phyloP scores from a whole-genome alignment of 495 filamentous ascomycete genomes.

The Penicillium cosmopolitanum region DNA sequence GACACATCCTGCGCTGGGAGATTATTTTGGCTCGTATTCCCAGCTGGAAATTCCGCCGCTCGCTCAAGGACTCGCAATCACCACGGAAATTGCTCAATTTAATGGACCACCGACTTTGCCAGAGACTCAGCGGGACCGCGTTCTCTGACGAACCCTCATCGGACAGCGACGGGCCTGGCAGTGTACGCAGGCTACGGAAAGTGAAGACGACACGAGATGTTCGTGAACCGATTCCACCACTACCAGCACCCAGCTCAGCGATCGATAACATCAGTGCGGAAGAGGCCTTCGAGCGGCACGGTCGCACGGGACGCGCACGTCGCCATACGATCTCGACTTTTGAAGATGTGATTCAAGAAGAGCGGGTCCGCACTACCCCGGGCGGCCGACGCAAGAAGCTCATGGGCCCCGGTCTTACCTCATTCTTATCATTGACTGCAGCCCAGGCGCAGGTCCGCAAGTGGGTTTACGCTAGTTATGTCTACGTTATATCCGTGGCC shows the following conservation, averaged over 20 bases:
- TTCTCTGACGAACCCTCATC: conserved; percentile 40
- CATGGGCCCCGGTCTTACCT: conserved; percentile 65
- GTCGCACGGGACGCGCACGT: conserved; percentile 35
- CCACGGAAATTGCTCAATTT: conserved; percentile 54
- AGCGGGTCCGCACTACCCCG: conserved; percentile 56
- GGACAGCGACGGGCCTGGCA: conserved; percentile 47
- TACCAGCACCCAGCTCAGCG: conserved; percentile 22
- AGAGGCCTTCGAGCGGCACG: conserved; percentile 26
- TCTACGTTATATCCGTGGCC: conserved; percentile 65
- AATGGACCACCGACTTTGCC: conserved; percentile 53
- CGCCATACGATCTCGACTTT: conserved; percentile 58
- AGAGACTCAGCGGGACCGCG: conserved; percentile 42
- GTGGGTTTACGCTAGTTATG: conserved; percentile 80
- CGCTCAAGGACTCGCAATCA: conserved; percentile 47
- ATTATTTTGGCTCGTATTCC: conserved; percentile 86
- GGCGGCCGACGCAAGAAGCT: conserved; percentile 69
- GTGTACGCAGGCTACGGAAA: conserved; percentile 31
- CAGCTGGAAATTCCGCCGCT: conserved; percentile 81
- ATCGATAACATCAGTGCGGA: conserved; percentile 30
- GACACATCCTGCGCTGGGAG: conserved; percentile 80
- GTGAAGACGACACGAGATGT: conserved; percentile 33
- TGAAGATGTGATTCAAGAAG: conserved; percentile 36
- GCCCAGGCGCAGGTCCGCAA: conserved; percentile 74
- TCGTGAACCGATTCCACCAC: conserved; percentile 15
- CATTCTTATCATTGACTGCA: conserved; percentile 79